Percentiles rank a stretch among this genome's conserved stretches.
These are phyloP conservation scores for Incumbomyces lentus DNA, from an alignment of 2,329 filamentous ascomycete genomes.

Conservation along the genomic window DNA sequence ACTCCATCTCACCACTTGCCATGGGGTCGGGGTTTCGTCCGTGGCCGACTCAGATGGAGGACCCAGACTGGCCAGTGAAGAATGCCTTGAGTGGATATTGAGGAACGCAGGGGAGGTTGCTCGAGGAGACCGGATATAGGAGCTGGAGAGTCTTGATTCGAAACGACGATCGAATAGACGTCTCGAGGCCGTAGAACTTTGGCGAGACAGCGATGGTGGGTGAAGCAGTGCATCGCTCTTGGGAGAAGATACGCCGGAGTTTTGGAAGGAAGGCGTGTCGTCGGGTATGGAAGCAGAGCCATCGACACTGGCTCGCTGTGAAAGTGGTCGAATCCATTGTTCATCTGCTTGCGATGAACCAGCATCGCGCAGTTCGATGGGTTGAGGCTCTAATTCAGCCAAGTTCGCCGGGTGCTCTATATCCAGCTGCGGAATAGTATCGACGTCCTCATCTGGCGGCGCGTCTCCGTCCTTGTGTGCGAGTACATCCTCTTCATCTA, in stretches of 20 bases:
- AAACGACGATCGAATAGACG: slow-evolving; percentile 92
- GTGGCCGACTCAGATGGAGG: slow-evolving; percentile 46
- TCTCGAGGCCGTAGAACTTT: slow-evolving; percentile 60
- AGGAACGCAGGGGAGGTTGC: slow-evolving; percentile 69
- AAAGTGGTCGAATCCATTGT: not conserved
- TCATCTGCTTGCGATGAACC: slow-evolving; percentile 10
- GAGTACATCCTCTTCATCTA: slow-evolving; percentile 6
- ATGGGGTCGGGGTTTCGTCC: slow-evolving; percentile 68
- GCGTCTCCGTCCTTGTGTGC: slow-evolving; percentile 4
- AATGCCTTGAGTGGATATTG: slow-evolving; percentile 66
- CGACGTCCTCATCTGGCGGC: slow-evolving; percentile 20
- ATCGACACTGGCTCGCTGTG: slow-evolving; percentile 36
- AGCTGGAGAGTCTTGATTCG: slow-evolving; percentile 70
- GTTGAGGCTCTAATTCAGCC: slow-evolving; percentile 9
- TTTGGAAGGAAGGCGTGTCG: slow-evolving; percentile 69
- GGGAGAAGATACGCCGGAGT: slow-evolving; percentile 45
- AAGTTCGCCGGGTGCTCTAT: slow-evolving; percentile 5
- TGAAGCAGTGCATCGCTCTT: slow-evolving; percentile 38
- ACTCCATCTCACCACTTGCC: slow-evolving; percentile 97
- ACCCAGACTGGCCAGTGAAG: slow-evolving; percentile 64
- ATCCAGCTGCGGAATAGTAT: slow-evolving; percentile 12
- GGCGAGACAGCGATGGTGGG: slow-evolving; percentile 53
- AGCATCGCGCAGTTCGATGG: slow-evolving; percentile 15
- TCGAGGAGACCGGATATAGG: slow-evolving; percentile 51
- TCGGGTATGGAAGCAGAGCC: slow-evolving; percentile 71